Base-by-base conservation (phyloP, 2,329 filamentous ascomycete species). In the Macrophomina phaseolina region DNA sequence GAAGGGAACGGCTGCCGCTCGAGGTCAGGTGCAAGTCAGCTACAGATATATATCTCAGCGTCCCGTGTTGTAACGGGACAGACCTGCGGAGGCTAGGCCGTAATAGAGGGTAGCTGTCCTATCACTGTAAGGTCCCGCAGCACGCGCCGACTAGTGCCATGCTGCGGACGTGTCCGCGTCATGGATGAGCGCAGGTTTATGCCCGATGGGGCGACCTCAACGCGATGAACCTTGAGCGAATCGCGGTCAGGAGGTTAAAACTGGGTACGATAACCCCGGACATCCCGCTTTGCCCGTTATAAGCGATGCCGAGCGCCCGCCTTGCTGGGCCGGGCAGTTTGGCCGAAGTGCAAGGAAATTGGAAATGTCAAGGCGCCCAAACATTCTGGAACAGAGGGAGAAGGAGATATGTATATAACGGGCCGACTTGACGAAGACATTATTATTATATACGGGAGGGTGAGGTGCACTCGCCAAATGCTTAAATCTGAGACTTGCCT, bases 171-270 rank as follows among this genome's bases (percentile, higher is more conserved):
- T 42, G 56, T 42, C 46, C 56, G 56, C 56, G 56, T 34, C 56
- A 61, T 28, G 18, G 56, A 61, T 61, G 36, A 18, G 48, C 56
- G 8, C 14, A 9, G 42, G 12, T 30, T n/a, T 28, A 36, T 60
- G 30, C 56, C 23, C 5, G 45, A 18, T 48, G 1, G 16, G 56
- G 56, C 30, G 38, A 2, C 16, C 18, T 9, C 48, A 36, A 48
- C 42, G 58, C 49, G 60, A 63, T 52, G 32, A 38, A 11, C 46
- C 18, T 23, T 40, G 45, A 16, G 45, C 48, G 60, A 30, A 52
- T 63, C 60, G 60, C 16, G 34, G 23, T 63, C 18, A 63, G 60
- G 46, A 61, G 46, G 48, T 16, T 36, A 51, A 62, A 62, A 49
- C 14, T 30, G 60, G 32, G 42, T 6, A 11, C 30, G 8, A 12